These are phyloP conservation scores for Termitomyces sp. DNA, from an alignment of 1,284 basidiomycete species.

Conservation along the genomic window DNA sequence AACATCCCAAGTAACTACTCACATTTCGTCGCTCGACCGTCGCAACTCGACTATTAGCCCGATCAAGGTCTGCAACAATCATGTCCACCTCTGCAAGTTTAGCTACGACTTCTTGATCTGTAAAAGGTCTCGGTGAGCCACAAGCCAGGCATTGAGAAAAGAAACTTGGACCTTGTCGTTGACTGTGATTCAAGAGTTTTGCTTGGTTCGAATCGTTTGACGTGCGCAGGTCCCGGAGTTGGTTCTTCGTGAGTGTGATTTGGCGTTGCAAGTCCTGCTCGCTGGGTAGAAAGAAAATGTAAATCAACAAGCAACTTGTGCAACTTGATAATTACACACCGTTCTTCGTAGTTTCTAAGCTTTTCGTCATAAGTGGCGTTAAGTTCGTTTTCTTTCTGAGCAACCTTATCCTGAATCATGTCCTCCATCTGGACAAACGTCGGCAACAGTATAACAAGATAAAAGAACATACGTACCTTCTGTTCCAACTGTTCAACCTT, in stretches of 20 bases:
- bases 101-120: constrained; percentile 86
- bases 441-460: background rate
- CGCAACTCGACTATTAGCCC: constrained; percentile 88
- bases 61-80: constrained; percentile 87
- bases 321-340: constrained; percentile 43
- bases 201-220: constrained; percentile 92
- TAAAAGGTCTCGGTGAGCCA: background rate
- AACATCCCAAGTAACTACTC: constrained; percentile 19
- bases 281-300: constrained; percentile 34
- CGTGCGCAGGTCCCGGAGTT: constrained; percentile 83
- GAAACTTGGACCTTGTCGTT: constrained; percentile 66
- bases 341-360: constrained; percentile 90
- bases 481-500: constrained; percentile 77
- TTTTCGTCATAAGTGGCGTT: constrained; percentile 96
- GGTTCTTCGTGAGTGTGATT: constrained; percentile 77
- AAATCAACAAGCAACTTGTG: background rate
- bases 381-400: constrained; percentile 90
- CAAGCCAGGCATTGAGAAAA: background rate
- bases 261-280: constrained; percentile 91
- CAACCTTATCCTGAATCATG: constrained; percentile 78
- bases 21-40: constrained; percentile 92
- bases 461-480: constrained; percentile 50
- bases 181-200: constrained; percentile 82
- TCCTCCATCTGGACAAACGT: constrained; percentile 68
- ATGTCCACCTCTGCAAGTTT: constrained; percentile 90